Conservation (phyloP, 2,329 filamentous ascomycete genomes). For the Cercospora berteroae region DNA sequence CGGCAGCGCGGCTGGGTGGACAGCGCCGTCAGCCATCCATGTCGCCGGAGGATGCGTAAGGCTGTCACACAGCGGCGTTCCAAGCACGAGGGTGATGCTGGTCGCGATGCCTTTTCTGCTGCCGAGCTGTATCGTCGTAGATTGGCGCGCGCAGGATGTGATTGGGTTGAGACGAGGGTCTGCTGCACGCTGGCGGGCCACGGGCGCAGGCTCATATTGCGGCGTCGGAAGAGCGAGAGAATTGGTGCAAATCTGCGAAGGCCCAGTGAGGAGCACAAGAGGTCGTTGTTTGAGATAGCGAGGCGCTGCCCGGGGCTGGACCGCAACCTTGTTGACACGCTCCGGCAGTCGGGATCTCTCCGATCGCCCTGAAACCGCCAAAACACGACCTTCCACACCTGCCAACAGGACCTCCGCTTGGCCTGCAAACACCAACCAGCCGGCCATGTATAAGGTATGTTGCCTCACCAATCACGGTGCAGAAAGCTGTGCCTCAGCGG, state of each 20-base stretch:
- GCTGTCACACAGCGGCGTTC: conserved; percentile 9
- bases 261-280: neutral
- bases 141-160: neutral
- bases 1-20: conserved; percentile 5
- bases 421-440: neutral
- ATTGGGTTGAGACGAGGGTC: neutral
- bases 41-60: conserved; percentile 12
- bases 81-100: conserved; percentile 3
- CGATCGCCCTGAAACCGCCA: neutral
- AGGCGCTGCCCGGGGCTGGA: neutral
- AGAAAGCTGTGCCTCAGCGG: neutral
- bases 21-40: conserved; percentile 2
- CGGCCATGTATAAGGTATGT: neutral
- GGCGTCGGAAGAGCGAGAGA: neutral
- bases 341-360: neutral
- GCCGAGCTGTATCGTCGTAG: conserved; percentile 10
- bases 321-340: neutral
- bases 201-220: neutral
- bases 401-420: neutral
- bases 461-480: neutral
- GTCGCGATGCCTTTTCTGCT: neutral
- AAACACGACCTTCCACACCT: neutral
- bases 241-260: neutral
- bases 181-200: neutral
- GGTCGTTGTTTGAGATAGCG: conserved; percentile 2